Conservation (phyloP, 1,284 basidiomycete species). For the Serendipita sp. region DNA sequence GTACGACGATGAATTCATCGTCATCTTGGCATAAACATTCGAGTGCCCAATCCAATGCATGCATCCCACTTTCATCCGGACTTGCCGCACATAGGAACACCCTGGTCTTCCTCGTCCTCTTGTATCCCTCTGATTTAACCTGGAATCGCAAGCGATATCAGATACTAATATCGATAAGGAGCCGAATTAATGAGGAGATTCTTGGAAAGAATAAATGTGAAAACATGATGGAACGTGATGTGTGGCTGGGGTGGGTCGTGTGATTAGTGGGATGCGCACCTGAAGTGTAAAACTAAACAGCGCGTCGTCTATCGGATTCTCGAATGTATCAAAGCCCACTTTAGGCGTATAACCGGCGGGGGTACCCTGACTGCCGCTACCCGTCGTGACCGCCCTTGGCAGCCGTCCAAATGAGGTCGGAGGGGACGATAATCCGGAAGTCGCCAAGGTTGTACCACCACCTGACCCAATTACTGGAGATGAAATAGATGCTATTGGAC, state of each 20-base stretch:
- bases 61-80: constrained; percentile 71
- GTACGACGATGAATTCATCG: constrained; percentile 85
- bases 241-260: constrained; percentile 18
- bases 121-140: constrained; percentile 76
- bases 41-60: constrained; percentile 82
- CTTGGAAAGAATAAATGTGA: background rate
- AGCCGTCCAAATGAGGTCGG: background rate
- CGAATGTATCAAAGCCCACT: constrained; percentile 76
- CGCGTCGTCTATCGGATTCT: constrained; percentile 41
- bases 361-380: background rate
- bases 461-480: background rate
- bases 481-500: background rate
- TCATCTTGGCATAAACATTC: constrained; percentile 81
- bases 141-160: constrained; percentile 27
- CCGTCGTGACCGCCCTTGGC: background rate
- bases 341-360: constrained; percentile 54
- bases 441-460: background rate
- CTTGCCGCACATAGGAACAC: constrained; percentile 87
- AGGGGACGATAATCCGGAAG: background rate
- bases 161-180: constrained; percentile 13
- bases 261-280: constrained; percentile 18
- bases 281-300: constrained; percentile 30
- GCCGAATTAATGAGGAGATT: background rate
- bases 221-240: constrained; percentile 37
- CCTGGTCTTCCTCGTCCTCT: constrained; percentile 64